A percentile compares a stretch with the other conserved stretches of the same genome.
phyloP scores from a whole-genome alignment of 768 basidiomycete species.

The Suillus placidus region DNA sequence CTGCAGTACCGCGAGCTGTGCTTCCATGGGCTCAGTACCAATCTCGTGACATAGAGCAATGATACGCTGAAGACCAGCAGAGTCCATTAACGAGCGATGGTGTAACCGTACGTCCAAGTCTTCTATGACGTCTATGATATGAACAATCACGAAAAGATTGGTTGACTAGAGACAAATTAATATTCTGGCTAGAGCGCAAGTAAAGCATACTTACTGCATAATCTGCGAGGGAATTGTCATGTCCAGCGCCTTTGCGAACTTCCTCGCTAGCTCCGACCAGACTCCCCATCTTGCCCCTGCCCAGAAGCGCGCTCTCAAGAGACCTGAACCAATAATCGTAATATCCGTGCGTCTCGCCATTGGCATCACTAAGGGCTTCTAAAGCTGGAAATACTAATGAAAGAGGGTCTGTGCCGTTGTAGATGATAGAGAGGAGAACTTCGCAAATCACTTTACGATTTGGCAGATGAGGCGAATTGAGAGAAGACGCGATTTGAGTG shows the following conservation, averaged over 20 bases:
- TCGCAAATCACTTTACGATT: slow-evolving; percentile 82
- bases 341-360: slow-evolving; percentile 57
- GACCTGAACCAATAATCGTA: slow-evolving; percentile 93
- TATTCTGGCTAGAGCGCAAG: not conserved
- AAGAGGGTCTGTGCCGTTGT: slow-evolving; percentile 64
- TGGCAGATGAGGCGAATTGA: slow-evolving; percentile 79
- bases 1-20: slow-evolving; percentile 64
- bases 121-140: slow-evolving; percentile 63
- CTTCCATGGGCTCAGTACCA: slow-evolving; percentile 63
- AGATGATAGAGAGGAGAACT: slow-evolving; percentile 72
- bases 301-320: slow-evolving; percentile 72
- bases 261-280: slow-evolving; percentile 95
- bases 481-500: slow-evolving; percentile 76
- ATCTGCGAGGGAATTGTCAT: slow-evolving; percentile 74
- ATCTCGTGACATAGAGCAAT: slow-evolving; percentile 70
- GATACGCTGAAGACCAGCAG: slow-evolving; percentile 78
- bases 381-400: slow-evolving; percentile 75
- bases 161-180: slow-evolving; percentile 46
- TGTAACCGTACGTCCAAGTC: slow-evolving; percentile 87
- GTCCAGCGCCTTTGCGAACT: slow-evolving; percentile 64
- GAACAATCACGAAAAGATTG: slow-evolving; percentile 75
- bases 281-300: slow-evolving; percentile 93
- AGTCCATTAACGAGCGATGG: slow-evolving; percentile 87
- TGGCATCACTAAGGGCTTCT: slow-evolving; percentile 69
- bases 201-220: slow-evolving; percentile 68